These are phyloP conservation scores for Endothia cerciana DNA, from an alignment of 2,329 filamentous ascomycete species.

Conservation along the genomic window DNA sequence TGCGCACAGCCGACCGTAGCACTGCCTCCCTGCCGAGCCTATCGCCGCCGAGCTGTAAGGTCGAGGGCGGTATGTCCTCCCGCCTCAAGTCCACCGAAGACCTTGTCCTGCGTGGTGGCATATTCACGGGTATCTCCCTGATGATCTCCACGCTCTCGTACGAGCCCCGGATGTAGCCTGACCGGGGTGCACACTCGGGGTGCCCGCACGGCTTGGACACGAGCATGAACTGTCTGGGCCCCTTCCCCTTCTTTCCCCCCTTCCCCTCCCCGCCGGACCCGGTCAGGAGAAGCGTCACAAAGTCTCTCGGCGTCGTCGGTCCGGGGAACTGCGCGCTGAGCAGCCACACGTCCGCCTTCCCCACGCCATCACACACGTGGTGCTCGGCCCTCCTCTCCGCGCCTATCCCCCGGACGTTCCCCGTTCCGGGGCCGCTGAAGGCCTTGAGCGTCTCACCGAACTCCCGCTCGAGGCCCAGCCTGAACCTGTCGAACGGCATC, in stretches of 20 bases:
- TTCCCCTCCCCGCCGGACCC: conserved; percentile 30
- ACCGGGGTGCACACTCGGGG: conserved; percentile 68
- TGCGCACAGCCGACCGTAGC: conserved; percentile 45
- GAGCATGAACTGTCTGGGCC: conserved; percentile 78
- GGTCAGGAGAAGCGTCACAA: conserved; percentile 77
- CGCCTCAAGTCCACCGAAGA: conserved; percentile 50
- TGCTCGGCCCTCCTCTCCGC: conserved; percentile 76
- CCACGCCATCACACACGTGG: conserved; percentile 58
- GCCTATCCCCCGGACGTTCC: conserved; percentile 82
- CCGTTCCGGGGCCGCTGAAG: conserved; percentile 66
- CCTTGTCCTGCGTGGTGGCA: conserved; percentile 45
- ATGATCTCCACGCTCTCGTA: conserved; percentile 95
- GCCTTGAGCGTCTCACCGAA: conserved; percentile 71
- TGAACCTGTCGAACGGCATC: conserved; percentile 77
- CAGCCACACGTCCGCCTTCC: conserved; percentile 76
- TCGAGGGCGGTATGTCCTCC: conserved; percentile 38
- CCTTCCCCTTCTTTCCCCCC: conserved; percentile 43
- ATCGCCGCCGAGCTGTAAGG: conserved; percentile 25
- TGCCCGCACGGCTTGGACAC: conserved; percentile 85
- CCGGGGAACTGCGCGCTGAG: conserved; percentile 89
- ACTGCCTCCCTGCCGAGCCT: conserved; percentile 46
- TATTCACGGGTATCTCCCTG: conserved; percentile 71
- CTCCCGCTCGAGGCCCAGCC: conserved; percentile 74
- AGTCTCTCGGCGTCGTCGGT: conserved; percentile 85
- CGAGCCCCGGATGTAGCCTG: conserved; percentile 78